These are phyloP conservation scores for Lathyrus aphaca DNA, from an alignment of 306 rosid species.

Conservation along the genomic window DNA sequence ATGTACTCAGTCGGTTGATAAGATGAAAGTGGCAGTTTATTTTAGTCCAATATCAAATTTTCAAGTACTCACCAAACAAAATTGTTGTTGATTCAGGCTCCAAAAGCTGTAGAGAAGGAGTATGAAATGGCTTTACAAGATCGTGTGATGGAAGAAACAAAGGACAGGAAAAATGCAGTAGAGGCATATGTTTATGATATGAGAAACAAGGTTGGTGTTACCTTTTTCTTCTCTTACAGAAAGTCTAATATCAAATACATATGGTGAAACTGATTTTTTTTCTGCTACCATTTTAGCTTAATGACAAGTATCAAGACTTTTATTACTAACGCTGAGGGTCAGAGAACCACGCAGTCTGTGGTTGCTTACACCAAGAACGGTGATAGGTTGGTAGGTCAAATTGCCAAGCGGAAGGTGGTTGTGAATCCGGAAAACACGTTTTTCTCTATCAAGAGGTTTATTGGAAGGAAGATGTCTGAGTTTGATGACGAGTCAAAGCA, in stretches of 20 bases:
- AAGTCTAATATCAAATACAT: constrained; percentile 8
- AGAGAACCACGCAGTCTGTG: constrained; percentile 84
- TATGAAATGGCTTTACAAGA: constrained; percentile 99
- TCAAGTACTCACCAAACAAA: not conserved
- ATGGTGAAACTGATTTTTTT: constrained; percentile 21
- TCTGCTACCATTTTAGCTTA: constrained; percentile 57
- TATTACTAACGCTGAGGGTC: constrained; percentile 85
- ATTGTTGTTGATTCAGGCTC: constrained; percentile 63
- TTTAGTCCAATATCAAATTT: not conserved
- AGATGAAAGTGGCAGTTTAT: not conserved
- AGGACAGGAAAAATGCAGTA: constrained; percentile 93
- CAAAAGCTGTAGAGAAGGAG: constrained; percentile 85
- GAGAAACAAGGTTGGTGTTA: constrained; percentile 80
- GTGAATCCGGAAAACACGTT: constrained; percentile 87
- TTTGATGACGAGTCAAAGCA: constrained; percentile 91
- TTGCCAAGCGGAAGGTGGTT: constrained; percentile 88
- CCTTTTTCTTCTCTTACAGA: not conserved
- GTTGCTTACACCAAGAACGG: constrained; percentile 85
- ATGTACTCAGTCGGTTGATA: not conserved
- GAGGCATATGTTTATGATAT: constrained; percentile 95
- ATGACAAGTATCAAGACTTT: constrained; percentile 78
- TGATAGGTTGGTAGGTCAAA: constrained; percentile 85
- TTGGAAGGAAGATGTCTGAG: constrained; percentile 90
- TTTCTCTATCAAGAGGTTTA: constrained; percentile 88
- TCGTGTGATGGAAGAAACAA: constrained; percentile 95